Conservation (phyloP, 371 early-diverging fungal species). For the Mucor sp. region DNA sequence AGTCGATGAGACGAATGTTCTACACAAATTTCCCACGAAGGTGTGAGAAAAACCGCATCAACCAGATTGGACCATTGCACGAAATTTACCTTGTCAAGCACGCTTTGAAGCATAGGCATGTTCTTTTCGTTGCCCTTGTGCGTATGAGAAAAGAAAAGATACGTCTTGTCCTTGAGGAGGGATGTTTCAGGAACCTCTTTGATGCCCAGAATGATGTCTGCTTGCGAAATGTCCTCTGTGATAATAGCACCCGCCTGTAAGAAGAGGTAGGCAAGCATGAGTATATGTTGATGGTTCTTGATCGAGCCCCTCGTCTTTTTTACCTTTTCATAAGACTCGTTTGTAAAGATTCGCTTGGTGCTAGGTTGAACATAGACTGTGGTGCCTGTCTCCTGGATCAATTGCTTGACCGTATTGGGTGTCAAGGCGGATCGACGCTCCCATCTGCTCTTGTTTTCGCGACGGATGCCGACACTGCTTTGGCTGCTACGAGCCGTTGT, state of each 20-base stretch:
- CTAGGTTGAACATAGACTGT: conserved; percentile 90
- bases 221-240: conserved; percentile 83
- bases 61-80: background rate
- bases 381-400: conserved; percentile 83
- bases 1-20: conserved; percentile 92
- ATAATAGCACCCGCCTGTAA: conserved; percentile 84
- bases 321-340: conserved; percentile 79
- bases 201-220: conserved; percentile 94
- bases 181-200: conserved; percentile 93
- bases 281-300: too few species aligned
- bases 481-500: background rate
- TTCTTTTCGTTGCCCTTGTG: conserved; percentile 96
- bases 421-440: conserved; percentile 90
- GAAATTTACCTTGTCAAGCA: conserved; percentile 81
- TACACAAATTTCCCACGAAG: conserved; percentile 36
- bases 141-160: conserved; percentile 95
- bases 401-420: conserved; percentile 73
- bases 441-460: conserved; percentile 97
- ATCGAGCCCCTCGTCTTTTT: too few species aligned
- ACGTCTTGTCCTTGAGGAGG: conserved; percentile 87
- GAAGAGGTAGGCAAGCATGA: too few species aligned
- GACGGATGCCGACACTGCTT: conserved; percentile 75
- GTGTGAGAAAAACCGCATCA: conserved; percentile 18
- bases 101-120: conserved; percentile 85
- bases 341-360: conserved; percentile 87